Conservation (phyloP, 495 filamentous ascomycete genomes). For the Astrothelium subdiscretum region DNA sequence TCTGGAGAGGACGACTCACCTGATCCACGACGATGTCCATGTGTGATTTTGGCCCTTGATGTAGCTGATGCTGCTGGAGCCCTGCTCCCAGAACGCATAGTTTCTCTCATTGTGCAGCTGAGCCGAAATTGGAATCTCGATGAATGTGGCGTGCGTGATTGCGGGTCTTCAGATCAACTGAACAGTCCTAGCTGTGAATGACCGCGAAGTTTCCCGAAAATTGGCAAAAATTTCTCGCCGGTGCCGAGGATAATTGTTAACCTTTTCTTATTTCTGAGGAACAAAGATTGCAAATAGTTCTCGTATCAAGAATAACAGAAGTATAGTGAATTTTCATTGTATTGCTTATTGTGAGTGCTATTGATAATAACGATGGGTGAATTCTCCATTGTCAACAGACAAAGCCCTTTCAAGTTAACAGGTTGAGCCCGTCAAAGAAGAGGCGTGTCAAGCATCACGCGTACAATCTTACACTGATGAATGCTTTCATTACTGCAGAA, state of each 20-base stretch:
- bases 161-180: neutral
- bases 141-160: neutral
- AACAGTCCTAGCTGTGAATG: neutral
- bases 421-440: neutral
- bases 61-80: neutral
- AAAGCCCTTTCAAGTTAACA: neutral
- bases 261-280: neutral
- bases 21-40: neutral
- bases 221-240: neutral
- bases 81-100: neutral
- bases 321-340: neutral
- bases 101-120: neutral
- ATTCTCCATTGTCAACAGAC: neutral
- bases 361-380: slow-evolving; percentile 20
- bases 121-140: neutral
- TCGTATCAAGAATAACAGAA: neutral
- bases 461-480: neutral
- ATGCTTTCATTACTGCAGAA: neutral
- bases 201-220: neutral
- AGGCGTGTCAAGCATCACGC: neutral
- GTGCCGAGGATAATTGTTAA: neutral
- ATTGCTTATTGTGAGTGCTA: slow-evolving; percentile 14
- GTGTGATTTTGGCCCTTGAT: neutral
- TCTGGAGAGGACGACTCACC: neutral
- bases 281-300: neutral